Conservation (phyloP, 768 basidiomycete species). For the Tylopilus vinaceipallidus region DNA sequence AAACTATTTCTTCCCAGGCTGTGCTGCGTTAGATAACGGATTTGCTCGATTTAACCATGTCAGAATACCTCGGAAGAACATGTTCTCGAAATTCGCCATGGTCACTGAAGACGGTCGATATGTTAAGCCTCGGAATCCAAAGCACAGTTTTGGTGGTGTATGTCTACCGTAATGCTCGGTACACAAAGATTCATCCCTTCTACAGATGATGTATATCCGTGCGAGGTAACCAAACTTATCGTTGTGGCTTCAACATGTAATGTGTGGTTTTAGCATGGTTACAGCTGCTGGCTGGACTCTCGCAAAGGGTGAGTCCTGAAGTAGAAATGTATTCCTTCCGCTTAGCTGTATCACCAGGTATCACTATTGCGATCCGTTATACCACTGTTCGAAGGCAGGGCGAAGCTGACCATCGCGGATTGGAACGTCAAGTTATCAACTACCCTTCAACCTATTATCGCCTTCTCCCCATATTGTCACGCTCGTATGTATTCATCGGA, state of each 20-base stretch:
- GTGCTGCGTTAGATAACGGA: conserved; percentile 58
- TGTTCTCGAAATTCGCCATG: conserved; percentile 73
- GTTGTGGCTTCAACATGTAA: not conserved
- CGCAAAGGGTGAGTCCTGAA: conserved; percentile 50
- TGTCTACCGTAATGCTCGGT: conserved; percentile 22
- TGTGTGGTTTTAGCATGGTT: conserved; percentile 51
- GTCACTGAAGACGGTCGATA: conserved; percentile 68
- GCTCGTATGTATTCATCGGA: conserved; percentile 65
- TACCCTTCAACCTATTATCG: conserved; percentile 77
- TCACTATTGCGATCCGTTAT: conserved; percentile 62
- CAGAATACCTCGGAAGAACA: conserved; percentile 64
- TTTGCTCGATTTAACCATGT: conserved; percentile 65
- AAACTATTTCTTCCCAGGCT: conserved; percentile 41
- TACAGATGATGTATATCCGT: conserved; percentile 72
- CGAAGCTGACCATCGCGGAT: conserved; percentile 42
- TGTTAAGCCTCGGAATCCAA: conserved; percentile 65
- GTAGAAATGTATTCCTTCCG: not conserved
- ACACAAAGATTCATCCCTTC: not conserved
- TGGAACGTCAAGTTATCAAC: conserved; percentile 65
- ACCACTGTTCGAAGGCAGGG: conserved; percentile 73
- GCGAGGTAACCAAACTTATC: conserved; percentile 41
- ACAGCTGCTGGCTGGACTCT: conserved; percentile 57
- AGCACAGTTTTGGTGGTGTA: conserved; percentile 74
- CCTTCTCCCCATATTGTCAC: conserved; percentile 66
- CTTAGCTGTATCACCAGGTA: conserved; percentile 43